Evolutionary conservation across 2,329 filamentous ascomycete genomes (phyloP).

Genomic region (Myriosclerotinia curreyana): DNA sequence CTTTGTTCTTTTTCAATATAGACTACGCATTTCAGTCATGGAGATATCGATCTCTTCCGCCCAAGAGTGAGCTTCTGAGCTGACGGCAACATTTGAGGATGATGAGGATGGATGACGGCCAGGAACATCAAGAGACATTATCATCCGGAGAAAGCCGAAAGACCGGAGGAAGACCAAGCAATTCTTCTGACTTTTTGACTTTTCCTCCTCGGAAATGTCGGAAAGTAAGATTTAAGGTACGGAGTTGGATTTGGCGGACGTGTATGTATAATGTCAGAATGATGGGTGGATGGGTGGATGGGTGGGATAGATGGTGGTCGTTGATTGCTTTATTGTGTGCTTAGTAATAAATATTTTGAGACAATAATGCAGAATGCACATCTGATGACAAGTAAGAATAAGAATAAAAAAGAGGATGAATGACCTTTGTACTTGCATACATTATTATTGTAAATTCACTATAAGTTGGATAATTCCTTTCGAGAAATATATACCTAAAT

Average conservation of each 20-base stretch:
- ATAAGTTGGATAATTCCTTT: no score
- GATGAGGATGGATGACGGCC: neutral
- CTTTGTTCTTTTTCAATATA: neutral
- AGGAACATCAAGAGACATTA: neutral
- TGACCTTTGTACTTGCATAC: no score
- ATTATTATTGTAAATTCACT: no score
- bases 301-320: no score
- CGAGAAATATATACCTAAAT: no score
- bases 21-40: neutral
- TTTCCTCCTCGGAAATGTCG: constrained; percentile 3
- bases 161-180: neutral
- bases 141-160: constrained; percentile 2
- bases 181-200: neutral
- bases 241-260: neutral
- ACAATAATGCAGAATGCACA: no score
- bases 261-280: no score
- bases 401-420: no score
- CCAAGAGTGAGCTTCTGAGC: neutral
- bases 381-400: no score
- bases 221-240: constrained; percentile 6
- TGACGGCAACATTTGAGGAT: neutral
- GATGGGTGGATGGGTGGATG: no score
- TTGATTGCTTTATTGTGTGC: no score
- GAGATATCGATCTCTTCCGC: neutral
- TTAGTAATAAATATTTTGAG: neutral